Evolutionary conservation across 2,329 filamentous ascomycete species (phyloP), one percentile per base, ranked within the genome.

Genomic region (Clarireedia homoeocarpa): DNA sequence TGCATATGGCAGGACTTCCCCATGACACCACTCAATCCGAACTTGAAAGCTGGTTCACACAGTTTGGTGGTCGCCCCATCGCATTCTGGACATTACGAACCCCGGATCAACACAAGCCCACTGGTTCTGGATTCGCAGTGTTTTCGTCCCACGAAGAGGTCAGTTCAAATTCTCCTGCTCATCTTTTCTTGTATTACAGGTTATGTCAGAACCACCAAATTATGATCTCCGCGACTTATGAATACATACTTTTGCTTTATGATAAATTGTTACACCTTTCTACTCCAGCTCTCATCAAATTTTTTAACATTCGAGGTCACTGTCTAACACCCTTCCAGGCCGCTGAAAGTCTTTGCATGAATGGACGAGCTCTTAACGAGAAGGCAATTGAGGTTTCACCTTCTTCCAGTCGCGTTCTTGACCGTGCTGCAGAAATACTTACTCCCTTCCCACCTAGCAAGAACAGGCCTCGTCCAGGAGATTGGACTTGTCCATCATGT

Each of bases 81-180:
- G 94, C 94, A 20, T 99, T 99, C 75, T 99, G 94, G 94, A 99
- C 94, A 17, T 81, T 99, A 51, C 88, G 92, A 60, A 99, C 94
- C 14, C 94, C 94, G 3, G 94, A 99, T 73, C 94, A 97, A 75
- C 94, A 97, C 75, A 99, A 99, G 79, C 94, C 94, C n/a, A 99
- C 94, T 9, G 94, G 94, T 45, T 95, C 92, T 54, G 94, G 94
- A 53, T 99, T 99, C 73, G 94, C 94, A 50, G 92, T 99, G 56
- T 99, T 99, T 71, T 97, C 94, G 61, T 97, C 92, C 48, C 94
- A 99, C 70, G 94, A 99, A 79, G 94, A 99, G 85, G 91, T 96
- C 77, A 66, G 65, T 63, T 38, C 48, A 62, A 55, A 40, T 58
- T 63, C 59, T 58, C 60, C 38, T 59, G 58, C 48, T 50, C 55